A percentile compares a stretch with the other conserved stretches of the same genome.
Conservation (phyloP, 805 yeast genomes). For the Saturnispora bothae region DNA sequence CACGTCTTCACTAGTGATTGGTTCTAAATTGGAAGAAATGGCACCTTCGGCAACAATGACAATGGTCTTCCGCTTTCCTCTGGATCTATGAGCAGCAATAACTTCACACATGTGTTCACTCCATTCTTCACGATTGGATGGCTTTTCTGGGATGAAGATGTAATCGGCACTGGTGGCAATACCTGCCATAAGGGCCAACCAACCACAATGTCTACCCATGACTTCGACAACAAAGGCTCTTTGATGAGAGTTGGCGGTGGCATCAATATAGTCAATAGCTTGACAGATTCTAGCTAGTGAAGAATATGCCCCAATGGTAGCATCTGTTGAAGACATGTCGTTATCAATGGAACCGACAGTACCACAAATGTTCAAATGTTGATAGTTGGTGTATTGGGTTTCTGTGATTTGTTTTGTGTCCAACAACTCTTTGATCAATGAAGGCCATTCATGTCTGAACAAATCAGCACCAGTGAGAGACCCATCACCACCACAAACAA, state of each 20-base stretch:
- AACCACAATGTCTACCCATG: constrained; percentile 87
- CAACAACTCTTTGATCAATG: constrained; percentile 48
- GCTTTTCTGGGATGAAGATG: constrained; percentile 71
- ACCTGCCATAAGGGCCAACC: constrained; percentile 79
- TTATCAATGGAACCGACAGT: constrained; percentile 77
- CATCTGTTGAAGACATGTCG: constrained; percentile 78
- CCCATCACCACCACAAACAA: constrained; percentile 81
- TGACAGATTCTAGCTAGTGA: constrained; percentile 65
- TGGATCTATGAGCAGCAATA: constrained; percentile 50
- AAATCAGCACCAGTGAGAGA: constrained; percentile 75
- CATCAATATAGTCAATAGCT: constrained; percentile 71
- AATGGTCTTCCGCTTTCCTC: constrained; percentile 69
- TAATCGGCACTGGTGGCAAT: constrained; percentile 73
- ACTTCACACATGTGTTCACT: constrained; percentile 54
- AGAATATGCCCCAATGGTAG: constrained; percentile 76
- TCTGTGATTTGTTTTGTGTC: constrained; percentile 34
- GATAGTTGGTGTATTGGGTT: constrained; percentile 37
- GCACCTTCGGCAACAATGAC: constrained; percentile 85
- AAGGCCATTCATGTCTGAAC: constrained; percentile 71
- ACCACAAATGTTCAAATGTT: constrained; percentile 59
- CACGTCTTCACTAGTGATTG: constrained; percentile 57
- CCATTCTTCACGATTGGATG: constrained; percentile 58
- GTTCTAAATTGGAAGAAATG: constrained; percentile 54
- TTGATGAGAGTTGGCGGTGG: constrained; percentile 75
- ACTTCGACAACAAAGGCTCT: constrained; percentile 80